Evolutionary conservation across 2,329 filamentous ascomycete genomes (phyloP), one percentile per base, ranked within the genome.

Genomic region (Aureobasidium lini): DNA sequence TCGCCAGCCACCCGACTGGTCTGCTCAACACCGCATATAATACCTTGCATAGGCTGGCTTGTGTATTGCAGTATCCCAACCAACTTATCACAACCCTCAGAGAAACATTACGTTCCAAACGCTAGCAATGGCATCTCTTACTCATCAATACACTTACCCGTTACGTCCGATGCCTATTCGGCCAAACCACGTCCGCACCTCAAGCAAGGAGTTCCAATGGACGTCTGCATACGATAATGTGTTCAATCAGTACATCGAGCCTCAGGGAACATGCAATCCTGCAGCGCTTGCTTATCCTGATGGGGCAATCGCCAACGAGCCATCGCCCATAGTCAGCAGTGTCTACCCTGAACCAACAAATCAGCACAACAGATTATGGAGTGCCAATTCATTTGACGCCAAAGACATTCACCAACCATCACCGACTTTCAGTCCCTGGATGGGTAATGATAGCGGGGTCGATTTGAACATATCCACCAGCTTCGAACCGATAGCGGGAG

Each of bases 191-290:
- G 8, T 28, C 28, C 61, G 49, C 37, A 34, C 77, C 64, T 71
- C 72, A 69, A 75, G 79, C 73, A 82, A 80, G 78, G 75, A 75
- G 62, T 71, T 73, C 66, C 77, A 79, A 60, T 79, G 79, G 74
- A 76, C 80, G 65, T 82, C 84, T 68, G 76, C 82, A 61, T 79
- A 79, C 71, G 80, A 81, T 72, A 80, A 81, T 70, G 76, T 86
- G 71, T 85, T 87, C 75, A 81, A 84, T 67, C 79, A 84, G 69
- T 85, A 83, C 69, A 77, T 85, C 70, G 79, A 83, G 64, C 78
- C 81, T 71, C 66, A 70, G 46, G 82, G 84, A 59, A 72, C 62
- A 71, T 76, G 64, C 77, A 77, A 70, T 77, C 79, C 64, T 74
- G 75, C 62, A 73, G 75, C 66, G 62, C 73, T 76, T 65, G 75